phyloP scores from a whole-genome alignment of 306 rosid species.

The Medicago lupulina region DNA sequence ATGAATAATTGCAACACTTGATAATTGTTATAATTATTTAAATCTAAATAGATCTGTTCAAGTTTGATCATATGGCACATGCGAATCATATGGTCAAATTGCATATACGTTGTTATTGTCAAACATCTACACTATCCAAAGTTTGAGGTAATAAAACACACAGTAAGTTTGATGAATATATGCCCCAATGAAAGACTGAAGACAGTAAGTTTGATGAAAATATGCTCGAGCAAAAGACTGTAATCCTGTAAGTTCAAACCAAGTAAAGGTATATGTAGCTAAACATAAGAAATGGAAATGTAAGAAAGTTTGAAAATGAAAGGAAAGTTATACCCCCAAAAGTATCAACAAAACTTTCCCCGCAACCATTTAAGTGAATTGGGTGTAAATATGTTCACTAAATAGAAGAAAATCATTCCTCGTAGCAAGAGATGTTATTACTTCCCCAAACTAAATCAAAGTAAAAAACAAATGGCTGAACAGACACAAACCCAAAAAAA shows the following conservation, averaged over 20 bases:
- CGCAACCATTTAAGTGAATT: neutral
- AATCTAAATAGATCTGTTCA: neutral
- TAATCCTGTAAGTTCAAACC: slow-evolving; percentile 17
- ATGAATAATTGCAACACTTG: slow-evolving; percentile 18
- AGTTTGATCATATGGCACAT: neutral
- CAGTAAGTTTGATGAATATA: neutral
- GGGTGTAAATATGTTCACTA: slow-evolving; percentile 14
- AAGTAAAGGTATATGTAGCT: neutral
- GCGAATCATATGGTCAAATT: slow-evolving; percentile 19
- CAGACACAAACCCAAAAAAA: slow-evolving; percentile 28
- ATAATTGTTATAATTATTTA: slow-evolving; percentile 3
- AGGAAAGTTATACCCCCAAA: slow-evolving; percentile 3
- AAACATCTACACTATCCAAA: neutral
- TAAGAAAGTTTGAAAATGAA: neutral
- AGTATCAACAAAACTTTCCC: neutral
- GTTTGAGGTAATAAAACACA: neutral
- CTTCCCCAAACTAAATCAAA: neutral
- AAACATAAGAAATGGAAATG: slow-evolving; percentile 3
- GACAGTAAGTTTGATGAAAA: neutral
- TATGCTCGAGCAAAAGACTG: neutral
- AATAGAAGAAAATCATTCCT: neutral
- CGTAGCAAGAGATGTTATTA: neutral
- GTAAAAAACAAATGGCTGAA: neutral
- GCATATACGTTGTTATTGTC: neutral
- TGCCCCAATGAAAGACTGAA: neutral